Conservation (phyloP, 2,329 filamentous ascomycete species). For the Nigrospora sphaerica region DNA sequence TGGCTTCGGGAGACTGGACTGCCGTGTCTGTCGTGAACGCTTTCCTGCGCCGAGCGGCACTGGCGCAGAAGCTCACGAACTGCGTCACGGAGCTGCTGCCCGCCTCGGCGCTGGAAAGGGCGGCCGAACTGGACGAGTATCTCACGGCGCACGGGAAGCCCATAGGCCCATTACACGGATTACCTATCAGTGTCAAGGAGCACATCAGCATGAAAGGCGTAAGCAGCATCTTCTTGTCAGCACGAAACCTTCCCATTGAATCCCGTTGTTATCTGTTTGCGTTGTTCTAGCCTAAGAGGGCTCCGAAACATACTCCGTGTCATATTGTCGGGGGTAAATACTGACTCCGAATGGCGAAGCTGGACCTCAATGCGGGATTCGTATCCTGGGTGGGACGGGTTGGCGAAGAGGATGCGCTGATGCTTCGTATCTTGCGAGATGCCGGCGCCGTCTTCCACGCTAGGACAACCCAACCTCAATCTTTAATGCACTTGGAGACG, state of each 20-base stretch:
- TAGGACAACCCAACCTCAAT: constrained; percentile 46
- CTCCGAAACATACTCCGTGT: too few relatives aligned
- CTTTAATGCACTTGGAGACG: constrained; percentile 46
- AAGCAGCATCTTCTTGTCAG: too few relatives aligned
- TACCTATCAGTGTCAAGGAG: constrained; percentile 43
- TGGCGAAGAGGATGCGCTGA: constrained; percentile 35
- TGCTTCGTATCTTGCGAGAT: constrained; percentile 35
- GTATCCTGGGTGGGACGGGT: constrained; percentile 38
- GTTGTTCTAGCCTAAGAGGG: too few relatives aligned
- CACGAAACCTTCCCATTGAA: too few relatives aligned
- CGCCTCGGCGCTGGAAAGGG: constrained; percentile 12
- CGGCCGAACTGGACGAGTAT: constrained; percentile 15
- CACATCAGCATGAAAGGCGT: constrained; percentile 38
- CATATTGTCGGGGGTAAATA: too few relatives aligned
- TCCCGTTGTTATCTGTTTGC: too few relatives aligned
- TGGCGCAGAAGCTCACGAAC: constrained; percentile 39
- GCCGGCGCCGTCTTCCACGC: constrained; percentile 45
- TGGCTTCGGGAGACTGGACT: constrained; percentile 35
- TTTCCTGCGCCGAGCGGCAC: constrained; percentile 45
- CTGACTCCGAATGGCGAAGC: background rate
- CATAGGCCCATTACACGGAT: constrained; percentile 17
- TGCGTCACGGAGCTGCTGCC: constrained; percentile 18
- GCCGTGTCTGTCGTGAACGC: constrained; percentile 39
- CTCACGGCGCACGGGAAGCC: constrained; percentile 10
- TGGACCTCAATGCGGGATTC: constrained; percentile 41